Evolutionary conservation across 495 filamentous ascomycete species (phyloP).

Genomic region (Hyaloscypha finlandica): DNA sequence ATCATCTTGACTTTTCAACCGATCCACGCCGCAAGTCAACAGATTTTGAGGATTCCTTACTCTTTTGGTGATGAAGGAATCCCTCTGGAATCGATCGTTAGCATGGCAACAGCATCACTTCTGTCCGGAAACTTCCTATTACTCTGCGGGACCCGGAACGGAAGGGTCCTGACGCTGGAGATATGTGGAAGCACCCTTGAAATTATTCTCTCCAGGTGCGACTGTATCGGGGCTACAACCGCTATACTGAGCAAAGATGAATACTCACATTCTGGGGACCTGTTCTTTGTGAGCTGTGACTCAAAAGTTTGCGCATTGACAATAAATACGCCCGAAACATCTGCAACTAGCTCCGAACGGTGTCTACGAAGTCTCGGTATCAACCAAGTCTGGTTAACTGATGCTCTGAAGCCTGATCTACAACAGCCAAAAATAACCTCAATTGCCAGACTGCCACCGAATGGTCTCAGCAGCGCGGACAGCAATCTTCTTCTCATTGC

Average conservation of each 20-base stretch:
- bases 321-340: neutral
- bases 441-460: constrained; percentile 15
- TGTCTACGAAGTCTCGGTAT: constrained; percentile 12
- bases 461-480: constrained; percentile 11
- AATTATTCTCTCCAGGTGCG: constrained; percentile 8
- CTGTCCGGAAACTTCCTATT: constrained; percentile 2
- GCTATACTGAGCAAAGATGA: constrained; percentile 20
- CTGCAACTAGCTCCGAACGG: neutral
- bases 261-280: neutral
- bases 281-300: constrained; percentile 31
- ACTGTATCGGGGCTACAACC: constrained; percentile 25
- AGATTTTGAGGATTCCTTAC: constrained; percentile 9
- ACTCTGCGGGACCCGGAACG: constrained; percentile 28
- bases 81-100: constrained; percentile 25
- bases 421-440: constrained; percentile 28
- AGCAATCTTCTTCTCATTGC: constrained; percentile 23
- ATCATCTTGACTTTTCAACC: constrained; percentile 17
- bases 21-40: neutral
- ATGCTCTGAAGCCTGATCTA: constrained; percentile 20
- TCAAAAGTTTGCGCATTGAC: constrained; percentile 23
- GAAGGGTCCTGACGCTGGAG: constrained; percentile 23
- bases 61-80: neutral
- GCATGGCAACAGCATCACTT: constrained; percentile 16
- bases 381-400: constrained; percentile 31
- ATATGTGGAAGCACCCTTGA: constrained; percentile 17